These are phyloP conservation scores for Trichoderma endophyticum DNA, from an alignment of 2,329 filamentous ascomycete genomes.

Conservation along the genomic window DNA sequence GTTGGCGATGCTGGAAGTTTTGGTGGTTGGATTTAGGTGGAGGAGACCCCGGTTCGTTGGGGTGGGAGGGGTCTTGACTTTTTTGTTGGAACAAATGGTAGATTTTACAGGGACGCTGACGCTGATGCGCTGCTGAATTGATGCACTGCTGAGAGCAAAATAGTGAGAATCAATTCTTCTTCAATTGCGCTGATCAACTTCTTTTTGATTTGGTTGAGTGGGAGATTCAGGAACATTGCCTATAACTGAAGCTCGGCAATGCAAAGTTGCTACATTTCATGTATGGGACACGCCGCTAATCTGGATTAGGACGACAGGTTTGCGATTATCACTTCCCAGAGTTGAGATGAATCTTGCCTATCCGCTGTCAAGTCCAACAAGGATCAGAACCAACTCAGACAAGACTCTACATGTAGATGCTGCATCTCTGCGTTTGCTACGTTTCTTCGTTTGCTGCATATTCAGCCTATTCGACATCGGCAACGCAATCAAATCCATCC, in stretches of 20 bases:
- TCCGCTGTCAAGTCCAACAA: neutral
- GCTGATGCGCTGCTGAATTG: neutral
- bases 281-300: neutral
- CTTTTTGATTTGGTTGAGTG: neutral
- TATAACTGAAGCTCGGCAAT: neutral
- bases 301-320: neutral
- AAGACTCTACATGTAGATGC: neutral
- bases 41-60: neutral
- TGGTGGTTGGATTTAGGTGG: slow-evolving; percentile 12
- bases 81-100: neutral
- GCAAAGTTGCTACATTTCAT: neutral
- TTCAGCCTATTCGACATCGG: neutral
- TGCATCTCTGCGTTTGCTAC: neutral
- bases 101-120: neutral
- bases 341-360: neutral
- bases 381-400: neutral
- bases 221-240: neutral
- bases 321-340: neutral
- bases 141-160: neutral
- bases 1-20: slow-evolving; percentile 7
- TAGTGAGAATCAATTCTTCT: neutral
- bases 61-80: neutral
- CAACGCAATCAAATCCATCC: neutral
- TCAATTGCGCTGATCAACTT: neutral
- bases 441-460: neutral